phyloP scores from a whole-genome alignment of 2,329 filamentous ascomycete genomes.

The Emergomyces pasteurianus region DNA sequence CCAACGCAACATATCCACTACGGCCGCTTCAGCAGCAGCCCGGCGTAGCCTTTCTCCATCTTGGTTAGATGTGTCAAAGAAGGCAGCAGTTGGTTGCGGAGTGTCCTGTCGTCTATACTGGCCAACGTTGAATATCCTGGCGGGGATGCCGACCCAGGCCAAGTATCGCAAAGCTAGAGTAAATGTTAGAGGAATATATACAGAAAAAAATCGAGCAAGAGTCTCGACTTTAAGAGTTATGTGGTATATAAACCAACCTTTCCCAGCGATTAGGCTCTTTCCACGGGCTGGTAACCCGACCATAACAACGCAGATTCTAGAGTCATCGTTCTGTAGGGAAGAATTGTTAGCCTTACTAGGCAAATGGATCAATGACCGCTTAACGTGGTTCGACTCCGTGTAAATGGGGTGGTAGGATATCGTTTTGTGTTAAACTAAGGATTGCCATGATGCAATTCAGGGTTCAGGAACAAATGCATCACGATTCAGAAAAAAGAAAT shows the following conservation, averaged over 20 bases:
- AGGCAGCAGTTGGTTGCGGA: slow-evolving; percentile 81
- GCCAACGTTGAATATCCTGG: slow-evolving; percentile 94
- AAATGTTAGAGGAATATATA: slow-evolving; percentile 3
- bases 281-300: slow-evolving; percentile 89
- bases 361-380: not conserved
- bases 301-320: slow-evolving; percentile 97
- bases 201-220: not conserved
- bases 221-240: not conserved
- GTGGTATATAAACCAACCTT: slow-evolving; percentile 50
- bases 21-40: slow-evolving; percentile 80
- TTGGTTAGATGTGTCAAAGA: slow-evolving; percentile 83
- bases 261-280: slow-evolving; percentile 95
- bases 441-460: not conserved
- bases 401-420: not conserved
- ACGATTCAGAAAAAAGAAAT: not conserved
- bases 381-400: not conserved
- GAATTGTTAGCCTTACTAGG: slow-evolving; percentile 1
- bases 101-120: slow-evolving; percentile 84
- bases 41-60: slow-evolving; percentile 83
- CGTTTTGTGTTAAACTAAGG: not conserved
- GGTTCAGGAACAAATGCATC: too few relatives aligned
- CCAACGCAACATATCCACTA: slow-evolving; percentile 90
- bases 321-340: slow-evolving; percentile 71
- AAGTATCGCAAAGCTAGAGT: slow-evolving; percentile 77
- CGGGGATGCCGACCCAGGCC: slow-evolving; percentile 88